These are phyloP conservation scores for Fusarium sp. DNA, from an alignment of 2,329 filamentous ascomycete genomes.

Conservation along the genomic window DNA sequence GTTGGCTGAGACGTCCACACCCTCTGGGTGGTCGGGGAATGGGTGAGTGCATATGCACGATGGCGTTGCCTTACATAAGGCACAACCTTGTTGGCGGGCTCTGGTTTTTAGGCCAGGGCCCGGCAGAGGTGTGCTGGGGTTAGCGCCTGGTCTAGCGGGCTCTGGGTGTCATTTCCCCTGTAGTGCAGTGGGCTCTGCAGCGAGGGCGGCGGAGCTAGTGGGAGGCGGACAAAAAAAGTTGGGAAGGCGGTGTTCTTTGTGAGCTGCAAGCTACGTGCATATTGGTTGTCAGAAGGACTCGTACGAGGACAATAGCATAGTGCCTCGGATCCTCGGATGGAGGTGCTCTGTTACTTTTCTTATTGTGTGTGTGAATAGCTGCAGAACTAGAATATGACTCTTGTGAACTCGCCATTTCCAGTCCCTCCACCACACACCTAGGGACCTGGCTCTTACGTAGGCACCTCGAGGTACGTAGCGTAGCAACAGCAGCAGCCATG, in stretches of 20 bases:
- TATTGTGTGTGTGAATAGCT: background rate
- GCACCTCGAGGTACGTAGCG: slow-evolving; percentile 1
- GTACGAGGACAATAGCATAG: background rate
- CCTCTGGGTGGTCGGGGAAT: slow-evolving; percentile 1
- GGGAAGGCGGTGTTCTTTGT: background rate
- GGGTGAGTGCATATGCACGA: slow-evolving; percentile 33
- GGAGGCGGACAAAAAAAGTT: background rate
- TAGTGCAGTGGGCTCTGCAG: slow-evolving; percentile 22
- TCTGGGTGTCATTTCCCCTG: slow-evolving; percentile 38
- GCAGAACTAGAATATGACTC: background rate
- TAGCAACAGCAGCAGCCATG: slow-evolving; percentile 15
- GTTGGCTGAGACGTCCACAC: slow-evolving; percentile 16
- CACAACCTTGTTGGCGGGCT: slow-evolving; percentile 15
- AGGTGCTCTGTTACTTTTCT: background rate
- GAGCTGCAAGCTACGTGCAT: background rate
- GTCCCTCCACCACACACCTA: background rate
- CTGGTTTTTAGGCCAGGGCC: slow-evolving; percentile 21
- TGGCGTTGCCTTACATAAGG: slow-evolving; percentile 38
- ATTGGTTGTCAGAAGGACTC: background rate
- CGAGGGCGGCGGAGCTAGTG: slow-evolving; percentile 23
- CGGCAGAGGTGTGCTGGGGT: background rate
- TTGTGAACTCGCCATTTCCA: background rate
- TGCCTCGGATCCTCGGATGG: background rate
- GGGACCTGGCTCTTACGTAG: slow-evolving; percentile 4
- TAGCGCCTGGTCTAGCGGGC: slow-evolving; percentile 22